Evolutionary conservation across 176 grass and related monocot species (phyloP), one percentile per base, ranked within the genome.

Genomic region (Bolboschoenus planiculmis): DNA sequence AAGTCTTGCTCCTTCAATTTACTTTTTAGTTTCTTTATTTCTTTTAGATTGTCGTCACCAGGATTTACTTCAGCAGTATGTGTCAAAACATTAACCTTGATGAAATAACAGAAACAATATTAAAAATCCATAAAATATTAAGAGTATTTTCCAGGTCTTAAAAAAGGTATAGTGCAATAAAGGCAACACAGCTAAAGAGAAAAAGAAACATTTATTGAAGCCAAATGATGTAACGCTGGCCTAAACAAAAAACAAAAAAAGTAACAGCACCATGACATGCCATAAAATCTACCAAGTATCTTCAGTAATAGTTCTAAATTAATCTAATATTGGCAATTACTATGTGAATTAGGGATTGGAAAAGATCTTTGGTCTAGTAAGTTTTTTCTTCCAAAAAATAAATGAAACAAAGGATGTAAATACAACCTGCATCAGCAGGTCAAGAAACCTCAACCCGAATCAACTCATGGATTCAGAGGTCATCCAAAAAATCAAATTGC

Each of bases 71-170:
- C 91, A 43, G 83, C 33, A 44, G 85, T 89, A 89, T 94, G 94
- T 24, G 83, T 94, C 47, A 92, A 88, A 4, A 97, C 85, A 66
- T 97, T 93, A 39, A 97, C 91, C 94, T 53, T 97, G 78, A 39
- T 63, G 26, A 84, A 79, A 81, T 29, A 43, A 87, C 18, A 77
- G 8, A 6, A 5, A 75, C 50, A 73, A 8, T 83, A 21, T 85
- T 56, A 40, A 65, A 40, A 74, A 18, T 43, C 10, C 67, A 73
- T 14, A 27, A 5, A 15, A 73, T 44, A 44, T 73, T 46, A 14
- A 13, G 11, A 24, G 8, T 46, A 73, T 43, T 14, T 43, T 73
- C 4, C 40, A 73, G 39, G 63, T n/a, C 30, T 39, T 67, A 20
- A 20, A n/a, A 39, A 36, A 20, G 7, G n/a, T 64, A 64, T 31